Evolutionary conservation across 768 basidiomycete species (phyloP), one percentile per base, ranked within the genome.

Genomic region (Postia placenta): DNA sequence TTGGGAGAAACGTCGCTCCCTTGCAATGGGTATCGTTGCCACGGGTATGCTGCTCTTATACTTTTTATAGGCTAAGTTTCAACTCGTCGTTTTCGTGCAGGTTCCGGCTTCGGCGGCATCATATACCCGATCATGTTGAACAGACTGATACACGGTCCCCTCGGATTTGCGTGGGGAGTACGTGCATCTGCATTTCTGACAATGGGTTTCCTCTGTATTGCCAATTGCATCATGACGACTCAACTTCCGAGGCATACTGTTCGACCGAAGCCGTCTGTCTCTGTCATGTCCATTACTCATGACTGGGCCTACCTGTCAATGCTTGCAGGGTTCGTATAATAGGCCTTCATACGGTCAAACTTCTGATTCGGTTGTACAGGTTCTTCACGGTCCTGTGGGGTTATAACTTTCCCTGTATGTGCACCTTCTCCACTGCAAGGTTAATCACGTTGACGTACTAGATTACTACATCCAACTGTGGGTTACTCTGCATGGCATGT

Each of bases 91-190:
- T 35, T 35, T 35, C 33, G 9, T 17, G 39, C 20, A 40, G 39
- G 39, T 9, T 49, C 60, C 3, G 61, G 65, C 9, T 23, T 27
- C 20, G 69, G 67, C 9, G 69, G 68, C 12, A 57, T 67, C 17
- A 45, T 69, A 1, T 66, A 58, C 39, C 67, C 69, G 3, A 67
- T 69, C 38, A 67, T 68, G 64, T 53, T 64, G 2, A 68, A 67
- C 55, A 52, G 58, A 24, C 51, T 61, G 2, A 46, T 63, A 39
- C 28, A 50, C 11, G 58, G 64, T 39, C 48, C 57, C 3, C 56
- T 62, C 5, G 71, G 71, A 4, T 76, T 74, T 53, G 62, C 60
- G 12, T 72, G 67, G 67, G 74, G 67, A 26, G 70, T 76, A 25
- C 68, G 54, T 67, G 52, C 52, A 5, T 30, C 51, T 15, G 59